phyloP scores from a whole-genome alignment of 2,329 filamentous ascomycete species.

The Zymoseptoria pseudotritici region DNA sequence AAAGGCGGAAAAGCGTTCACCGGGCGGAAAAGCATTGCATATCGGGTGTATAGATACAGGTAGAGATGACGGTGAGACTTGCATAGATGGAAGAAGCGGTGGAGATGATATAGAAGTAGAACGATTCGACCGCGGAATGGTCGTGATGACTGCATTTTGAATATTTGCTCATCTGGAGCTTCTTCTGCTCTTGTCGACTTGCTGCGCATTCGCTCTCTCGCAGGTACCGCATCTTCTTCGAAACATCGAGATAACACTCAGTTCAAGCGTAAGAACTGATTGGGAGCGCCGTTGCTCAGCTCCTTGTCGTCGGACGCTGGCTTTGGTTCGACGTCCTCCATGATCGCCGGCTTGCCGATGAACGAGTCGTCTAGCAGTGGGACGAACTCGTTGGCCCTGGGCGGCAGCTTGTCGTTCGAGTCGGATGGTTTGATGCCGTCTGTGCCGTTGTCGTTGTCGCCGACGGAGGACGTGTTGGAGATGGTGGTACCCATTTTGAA shows the following conservation, averaged over 20 bases:
- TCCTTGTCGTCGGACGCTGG: background rate
- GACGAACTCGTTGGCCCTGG: background rate
- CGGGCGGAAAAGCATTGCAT: background rate
- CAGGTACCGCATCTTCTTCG: too few relatives aligned
- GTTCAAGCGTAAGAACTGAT: background rate
- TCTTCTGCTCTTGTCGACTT: too few relatives aligned
- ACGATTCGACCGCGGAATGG: background rate
- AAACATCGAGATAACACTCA: background rate
- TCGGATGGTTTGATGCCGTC: too few relatives aligned
- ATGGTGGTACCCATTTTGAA: background rate
- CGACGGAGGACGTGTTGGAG: background rate
- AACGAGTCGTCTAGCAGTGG: background rate
- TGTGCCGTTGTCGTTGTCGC: background rate
- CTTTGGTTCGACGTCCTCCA: background rate
- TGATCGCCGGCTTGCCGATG: background rate
- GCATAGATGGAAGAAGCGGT: background rate
- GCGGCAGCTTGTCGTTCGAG: background rate
- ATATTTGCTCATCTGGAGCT: background rate
- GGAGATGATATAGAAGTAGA: background rate
- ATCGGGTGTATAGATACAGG: background rate
- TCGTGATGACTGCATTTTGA: background rate
- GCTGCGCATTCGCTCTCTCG: too few relatives aligned
- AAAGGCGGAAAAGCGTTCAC: background rate
- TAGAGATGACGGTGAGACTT: background rate
- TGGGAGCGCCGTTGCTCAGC: background rate